Evolutionary conservation across 257 asterid species (phyloP).

Genomic region (Linaria vulgaris): DNA sequence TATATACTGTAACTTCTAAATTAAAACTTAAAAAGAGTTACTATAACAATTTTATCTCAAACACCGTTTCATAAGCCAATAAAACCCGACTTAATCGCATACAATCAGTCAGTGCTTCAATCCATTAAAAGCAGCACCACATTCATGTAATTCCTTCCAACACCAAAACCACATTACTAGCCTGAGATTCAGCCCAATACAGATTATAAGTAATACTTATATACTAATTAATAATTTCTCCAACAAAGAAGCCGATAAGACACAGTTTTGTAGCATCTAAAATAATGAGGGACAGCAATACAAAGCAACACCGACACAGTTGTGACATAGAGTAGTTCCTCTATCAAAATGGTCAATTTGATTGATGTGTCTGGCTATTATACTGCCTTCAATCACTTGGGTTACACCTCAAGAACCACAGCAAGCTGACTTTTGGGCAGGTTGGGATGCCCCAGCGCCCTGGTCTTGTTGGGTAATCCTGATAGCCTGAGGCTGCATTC

Average conservation of each 20-base stretch:
- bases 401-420: conserved; percentile 55
- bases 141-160: neutral
- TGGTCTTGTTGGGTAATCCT: conserved; percentile 61
- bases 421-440: conserved; percentile 69
- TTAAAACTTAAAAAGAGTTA: no score
- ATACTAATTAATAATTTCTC: neutral
- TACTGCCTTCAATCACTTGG: neutral
- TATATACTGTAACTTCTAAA: no score
- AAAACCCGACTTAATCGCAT: no score
- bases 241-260: neutral
- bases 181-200: neutral
- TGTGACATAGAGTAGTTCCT: conserved; percentile 14
- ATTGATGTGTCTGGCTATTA: neutral
- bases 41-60: no score
- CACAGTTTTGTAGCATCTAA: neutral
- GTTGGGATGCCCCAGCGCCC: conserved; percentile 46
- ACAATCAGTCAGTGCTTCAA: no score
- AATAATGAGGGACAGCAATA: conserved; percentile 1
- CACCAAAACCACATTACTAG: neutral
- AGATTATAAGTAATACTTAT: conserved; percentile 12
- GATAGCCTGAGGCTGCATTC: conserved; percentile 60
- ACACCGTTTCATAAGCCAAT: no score
- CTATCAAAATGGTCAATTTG: conserved; percentile 3
- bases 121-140: neutral
- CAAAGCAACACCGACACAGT: conserved; percentile 13